These are phyloP conservation scores for Candida ovalis DNA, from an alignment of 805 yeast species.

Conservation along the genomic window DNA sequence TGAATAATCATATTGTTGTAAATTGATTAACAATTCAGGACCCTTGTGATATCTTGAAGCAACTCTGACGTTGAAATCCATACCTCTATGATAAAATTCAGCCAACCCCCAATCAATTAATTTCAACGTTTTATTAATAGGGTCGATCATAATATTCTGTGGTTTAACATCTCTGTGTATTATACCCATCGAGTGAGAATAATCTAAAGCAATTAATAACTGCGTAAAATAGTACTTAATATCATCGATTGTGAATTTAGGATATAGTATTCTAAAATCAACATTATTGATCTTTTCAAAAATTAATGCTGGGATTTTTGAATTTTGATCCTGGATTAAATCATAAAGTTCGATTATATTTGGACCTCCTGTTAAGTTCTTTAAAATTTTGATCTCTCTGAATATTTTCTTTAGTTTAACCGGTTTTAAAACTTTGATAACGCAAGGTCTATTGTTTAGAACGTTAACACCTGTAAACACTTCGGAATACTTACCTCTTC, in stretches of 20 bases:
- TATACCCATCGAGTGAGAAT: conserved; percentile 88
- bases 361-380: conserved; percentile 81
- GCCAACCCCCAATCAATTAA: conserved; percentile 95
- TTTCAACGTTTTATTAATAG: conserved; percentile 53
- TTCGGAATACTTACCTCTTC: conserved; percentile 92
- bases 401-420: conserved; percentile 90
- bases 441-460: conserved; percentile 59
- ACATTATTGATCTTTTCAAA: conserved; percentile 82
- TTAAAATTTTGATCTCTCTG: conserved; percentile 83
- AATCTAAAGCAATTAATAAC: conserved; percentile 78
- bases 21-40: conserved; percentile 82
- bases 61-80: conserved; percentile 86
- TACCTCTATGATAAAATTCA: conserved; percentile 86
- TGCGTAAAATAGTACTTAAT: conserved; percentile 82
- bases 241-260: conserved; percentile 70
- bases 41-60: conserved; percentile 92
- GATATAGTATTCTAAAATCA: conserved; percentile 84
- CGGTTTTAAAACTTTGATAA: conserved; percentile 89
- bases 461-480: conserved; percentile 83
- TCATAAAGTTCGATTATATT: conserved; percentile 73
- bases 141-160: conserved; percentile 92
- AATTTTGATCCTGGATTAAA: conserved; percentile 81
- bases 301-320: conserved; percentile 83
- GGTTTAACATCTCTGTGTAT: conserved; percentile 95
- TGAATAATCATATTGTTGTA: conserved; percentile 81